Base-by-base conservation (phyloP, 768 basidiomycete genomes). In the Termitomyces bulborhizus region DNA sequence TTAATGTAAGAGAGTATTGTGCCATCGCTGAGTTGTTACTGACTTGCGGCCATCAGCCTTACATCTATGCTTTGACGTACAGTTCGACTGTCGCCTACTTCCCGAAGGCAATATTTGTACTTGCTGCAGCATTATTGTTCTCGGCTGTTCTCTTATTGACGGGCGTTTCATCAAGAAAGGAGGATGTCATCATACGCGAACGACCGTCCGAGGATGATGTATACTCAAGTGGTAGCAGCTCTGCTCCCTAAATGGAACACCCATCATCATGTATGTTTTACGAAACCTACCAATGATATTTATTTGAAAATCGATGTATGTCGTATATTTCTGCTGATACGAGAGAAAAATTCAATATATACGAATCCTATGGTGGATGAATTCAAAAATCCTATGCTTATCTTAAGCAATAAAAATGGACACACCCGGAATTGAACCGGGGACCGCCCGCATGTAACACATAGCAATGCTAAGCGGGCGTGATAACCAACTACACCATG, bases 11-110 rank as follows among this genome's bases (percentile, higher is more conserved):
- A 67, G 15, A 39, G 11, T 27, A 16, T 49, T 18, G 24, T 43
- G 12, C 45, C 26, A 13, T 51, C 11, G 18, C 21, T n/a, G 29
- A 50, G 16, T 58, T 44, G 6, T 42, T 43, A 42, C 45, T 42
- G 50, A 29, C 45, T 31, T 39, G 32, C 27, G 15, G 6, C 1
- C 40, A 21, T 39, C 60, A 90, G 88, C 88, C 89, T 6, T 70
- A 81, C 41, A 60, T 90, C 5, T 91, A 87, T 63, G 87, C 84
- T 4, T 47, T 82, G 44, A 77, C 86, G 21, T 92, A 88, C 67
- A 77, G 81, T 52, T 68, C 67, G 36, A 87, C 84, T 2, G 86
- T 90, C 32, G 81, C 76, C 0, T 72, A 69, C 18, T 86, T 76
- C 63, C 88, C 88, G 0, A 81, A 82, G 69, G 79, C 85, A 1